Percentiles rank a stretch among this genome's conserved stretches.
These are phyloP conservation scores for Gnomoniopsis smithogilvyi DNA, from an alignment of 2,329 filamentous ascomycete species.

Conservation along the genomic window DNA sequence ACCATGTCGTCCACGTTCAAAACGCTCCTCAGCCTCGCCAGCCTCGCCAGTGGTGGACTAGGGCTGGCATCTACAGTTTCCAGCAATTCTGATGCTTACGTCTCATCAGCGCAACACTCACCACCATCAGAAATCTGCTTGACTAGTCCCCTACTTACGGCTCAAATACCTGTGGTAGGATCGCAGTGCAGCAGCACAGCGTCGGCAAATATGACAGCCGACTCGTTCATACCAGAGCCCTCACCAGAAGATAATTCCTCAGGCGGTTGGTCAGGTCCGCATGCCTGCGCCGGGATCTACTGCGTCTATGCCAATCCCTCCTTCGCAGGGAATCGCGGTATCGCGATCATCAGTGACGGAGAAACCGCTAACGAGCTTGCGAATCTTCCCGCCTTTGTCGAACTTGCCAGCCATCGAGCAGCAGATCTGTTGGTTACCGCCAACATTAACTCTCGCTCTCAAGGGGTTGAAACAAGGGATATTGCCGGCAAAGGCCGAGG, in stretches of 20 bases:
- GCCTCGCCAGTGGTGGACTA: no score
- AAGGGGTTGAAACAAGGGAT: neutral
- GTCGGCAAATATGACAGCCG: neutral
- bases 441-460: neutral
- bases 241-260: conserved; percentile 1
- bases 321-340: conserved; percentile 16
- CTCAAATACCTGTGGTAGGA: neutral
- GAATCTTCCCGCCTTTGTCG: conserved; percentile 11
- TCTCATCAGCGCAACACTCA: neutral
- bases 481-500: conserved; percentile 13
- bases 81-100: neutral
- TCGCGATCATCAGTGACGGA: conserved; percentile 18
- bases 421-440: neutral
- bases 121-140: neutral
- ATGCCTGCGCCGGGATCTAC: conserved; percentile 15
- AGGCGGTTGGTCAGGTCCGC: conserved; percentile 17
- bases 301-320: conserved; percentile 18
- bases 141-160: neutral
- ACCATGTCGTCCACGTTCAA: neutral
- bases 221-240: neutral
- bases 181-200: conserved; percentile 4
- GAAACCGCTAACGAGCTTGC: conserved; percentile 16
- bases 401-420: neutral
- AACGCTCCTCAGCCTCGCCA: neutral
- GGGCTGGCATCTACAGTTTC: neutral